Conservation (phyloP, 140 eudicot genomes). For the Stevia rebaudiana region DNA sequence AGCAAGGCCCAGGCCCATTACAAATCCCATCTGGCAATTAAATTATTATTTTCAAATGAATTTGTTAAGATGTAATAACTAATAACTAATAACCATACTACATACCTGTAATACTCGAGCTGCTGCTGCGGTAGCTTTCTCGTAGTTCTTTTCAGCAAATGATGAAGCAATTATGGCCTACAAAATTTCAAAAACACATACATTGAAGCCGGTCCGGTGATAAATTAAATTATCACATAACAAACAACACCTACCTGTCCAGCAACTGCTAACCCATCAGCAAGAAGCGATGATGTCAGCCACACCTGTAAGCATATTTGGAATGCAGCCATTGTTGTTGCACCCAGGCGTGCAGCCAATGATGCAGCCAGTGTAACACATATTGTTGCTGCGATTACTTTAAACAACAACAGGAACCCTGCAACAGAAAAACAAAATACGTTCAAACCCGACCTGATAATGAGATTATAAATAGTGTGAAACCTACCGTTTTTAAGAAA, state of each 20-base stretch:
- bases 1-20: slow-evolving; percentile 75
- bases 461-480: background rate
- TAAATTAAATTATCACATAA: background rate
- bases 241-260: slow-evolving; percentile 55
- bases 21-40: slow-evolving; percentile 68
- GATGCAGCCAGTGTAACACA: slow-evolving; percentile 90
- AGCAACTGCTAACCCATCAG: slow-evolving; percentile 90
- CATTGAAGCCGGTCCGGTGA: too few species aligned
- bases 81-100: background rate
- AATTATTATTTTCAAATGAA: background rate
- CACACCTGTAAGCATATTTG: slow-evolving; percentile 84
- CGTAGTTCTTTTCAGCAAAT: slow-evolving; percentile 79
- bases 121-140: slow-evolving; percentile 72
- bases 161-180: slow-evolving; percentile 90
- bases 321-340: slow-evolving; percentile 81
- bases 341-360: slow-evolving; percentile 69
- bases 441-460: background rate
- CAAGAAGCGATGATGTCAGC: slow-evolving; percentile 85
- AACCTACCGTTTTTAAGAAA: slow-evolving; percentile 73
- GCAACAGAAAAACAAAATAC: background rate
- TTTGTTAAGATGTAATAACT: background rate
- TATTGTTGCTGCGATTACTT: slow-evolving; percentile 70
- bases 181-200: background rate
- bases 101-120: slow-evolving; percentile 68
- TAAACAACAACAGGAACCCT: slow-evolving; percentile 54